Evolutionary conservation across 352 stramenopile genomes (phyloP).

Genomic region (Thalassiosira hispida): DNA sequence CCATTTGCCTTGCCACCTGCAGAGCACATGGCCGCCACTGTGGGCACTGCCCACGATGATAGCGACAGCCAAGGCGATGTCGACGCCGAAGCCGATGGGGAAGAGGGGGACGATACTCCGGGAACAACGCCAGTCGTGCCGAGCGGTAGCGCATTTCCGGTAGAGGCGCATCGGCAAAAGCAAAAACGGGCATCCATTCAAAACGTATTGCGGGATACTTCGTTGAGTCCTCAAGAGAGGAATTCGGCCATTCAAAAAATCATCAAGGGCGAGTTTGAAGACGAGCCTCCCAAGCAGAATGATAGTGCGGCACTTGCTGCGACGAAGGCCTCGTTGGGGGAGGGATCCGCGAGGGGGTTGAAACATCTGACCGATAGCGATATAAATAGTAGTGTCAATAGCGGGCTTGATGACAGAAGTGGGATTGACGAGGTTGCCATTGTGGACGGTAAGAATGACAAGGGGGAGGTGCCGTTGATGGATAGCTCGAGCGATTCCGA

Average conservation of each 20-base stretch:
- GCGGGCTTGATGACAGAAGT: too few species aligned
- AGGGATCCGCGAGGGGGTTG: too few species aligned
- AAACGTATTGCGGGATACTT: slow-evolving; percentile 40
- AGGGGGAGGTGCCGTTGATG: slow-evolving; percentile 7
- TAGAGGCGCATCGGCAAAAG: slow-evolving; percentile 29
- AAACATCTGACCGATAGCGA: too few species aligned
- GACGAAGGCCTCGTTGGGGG: too few species aligned
- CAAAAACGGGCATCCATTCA: slow-evolving; percentile 42
- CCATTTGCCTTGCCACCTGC: too few species aligned
- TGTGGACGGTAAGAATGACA: slow-evolving; percentile 1
- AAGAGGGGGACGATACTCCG: too few species aligned
- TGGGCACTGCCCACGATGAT: not conserved
- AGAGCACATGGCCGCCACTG: not conserved
- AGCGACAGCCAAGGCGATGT: too few species aligned
- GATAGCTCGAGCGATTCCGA: slow-evolving; percentile 13
- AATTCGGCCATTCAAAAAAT: slow-evolving; percentile 42
- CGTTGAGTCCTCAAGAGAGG: slow-evolving; percentile 29
- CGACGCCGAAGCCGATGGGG: too few species aligned
- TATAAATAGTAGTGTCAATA: too few species aligned
- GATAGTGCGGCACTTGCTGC: not conserved
- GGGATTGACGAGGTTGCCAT: not conserved
- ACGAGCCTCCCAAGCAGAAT: not conserved
- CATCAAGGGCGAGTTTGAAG: slow-evolving; percentile 19
- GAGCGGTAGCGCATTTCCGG: not conserved
- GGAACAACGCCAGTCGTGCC: not conserved